These are phyloP conservation scores for Cucurbitaria berberidis DNA, from an alignment of 2,329 filamentous ascomycete genomes.

Conservation along the genomic window DNA sequence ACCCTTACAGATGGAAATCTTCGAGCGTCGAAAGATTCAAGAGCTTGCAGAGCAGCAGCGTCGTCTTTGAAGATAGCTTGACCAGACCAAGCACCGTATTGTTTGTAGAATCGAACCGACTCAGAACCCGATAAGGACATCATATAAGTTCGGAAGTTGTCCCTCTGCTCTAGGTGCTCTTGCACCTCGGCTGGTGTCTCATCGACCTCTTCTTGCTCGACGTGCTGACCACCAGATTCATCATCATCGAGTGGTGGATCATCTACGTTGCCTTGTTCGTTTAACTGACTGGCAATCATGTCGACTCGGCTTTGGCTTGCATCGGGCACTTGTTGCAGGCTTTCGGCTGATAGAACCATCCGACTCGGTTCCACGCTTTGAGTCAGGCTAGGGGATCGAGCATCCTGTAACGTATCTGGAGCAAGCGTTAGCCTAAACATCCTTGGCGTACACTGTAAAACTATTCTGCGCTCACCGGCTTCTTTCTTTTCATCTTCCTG, in stretches of 20 bases:
- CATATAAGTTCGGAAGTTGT: constrained; percentile 26
- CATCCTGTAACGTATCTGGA: neutral
- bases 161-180: constrained; percentile 18
- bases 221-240: neutral
- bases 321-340: constrained; percentile 35
- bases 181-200: constrained; percentile 11
- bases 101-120: constrained; percentile 27
- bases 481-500: neutral
- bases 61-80: constrained; percentile 24
- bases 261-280: constrained; percentile 2
- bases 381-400: neutral
- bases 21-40: constrained; percentile 20
- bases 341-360: constrained; percentile 27
- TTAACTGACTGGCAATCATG: constrained; percentile 11
- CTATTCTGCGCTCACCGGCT: neutral
- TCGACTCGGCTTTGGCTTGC: constrained; percentile 28
- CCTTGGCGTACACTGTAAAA: neutral
- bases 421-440: neutral
- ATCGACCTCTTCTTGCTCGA: constrained; percentile 10
- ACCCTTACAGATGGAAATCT: constrained; percentile 25
- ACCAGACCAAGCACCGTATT: constrained; percentile 30
- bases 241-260: constrained; percentile 7
- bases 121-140: constrained; percentile 24
- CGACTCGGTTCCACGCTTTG: neutral
- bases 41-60: constrained; percentile 15